Conservation (phyloP, 345 rosid genomes). For the Eucalyptus curtisii region DNA sequence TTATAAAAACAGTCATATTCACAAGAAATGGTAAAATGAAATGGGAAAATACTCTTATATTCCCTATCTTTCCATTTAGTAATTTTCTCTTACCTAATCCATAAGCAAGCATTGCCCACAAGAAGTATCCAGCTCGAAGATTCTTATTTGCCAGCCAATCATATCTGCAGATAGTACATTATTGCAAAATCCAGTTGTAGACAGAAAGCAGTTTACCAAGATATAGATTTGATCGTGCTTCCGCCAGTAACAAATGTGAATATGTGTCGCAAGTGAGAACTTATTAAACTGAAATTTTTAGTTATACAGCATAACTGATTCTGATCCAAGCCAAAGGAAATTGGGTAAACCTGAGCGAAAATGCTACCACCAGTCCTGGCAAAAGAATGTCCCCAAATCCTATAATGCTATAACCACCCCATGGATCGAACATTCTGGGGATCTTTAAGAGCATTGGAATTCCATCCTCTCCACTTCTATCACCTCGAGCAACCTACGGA, state of each 20-base stretch:
- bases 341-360: slow-evolving; percentile 66
- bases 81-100: slow-evolving; percentile 53
- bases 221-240: not conserved
- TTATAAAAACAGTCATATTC: not conserved
- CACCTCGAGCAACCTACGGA: slow-evolving; percentile 90
- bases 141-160: slow-evolving; percentile 87
- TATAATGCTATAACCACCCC: slow-evolving; percentile 99
- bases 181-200: not conserved
- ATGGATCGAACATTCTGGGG: slow-evolving; percentile 94
- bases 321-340: not conserved
- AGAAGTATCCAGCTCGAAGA: slow-evolving; percentile 81
- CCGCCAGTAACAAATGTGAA: not conserved
- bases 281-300: not conserved
- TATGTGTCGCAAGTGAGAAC: not conserved
- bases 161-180: slow-evolving; percentile 34
- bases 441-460: slow-evolving; percentile 96
- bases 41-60: not conserved
- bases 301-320: not conserved
- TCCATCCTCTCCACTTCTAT: slow-evolving; percentile 92
- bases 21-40: not conserved
- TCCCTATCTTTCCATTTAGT: not conserved
- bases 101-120: slow-evolving; percentile 92
- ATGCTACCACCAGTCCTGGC: slow-evolving; percentile 85
- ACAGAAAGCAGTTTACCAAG: not conserved
- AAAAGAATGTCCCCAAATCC: slow-evolving; percentile 98